Evolutionary conservation across 2,329 filamentous ascomycete genomes (phyloP).

Genomic region (Cladosporium sp.): DNA sequence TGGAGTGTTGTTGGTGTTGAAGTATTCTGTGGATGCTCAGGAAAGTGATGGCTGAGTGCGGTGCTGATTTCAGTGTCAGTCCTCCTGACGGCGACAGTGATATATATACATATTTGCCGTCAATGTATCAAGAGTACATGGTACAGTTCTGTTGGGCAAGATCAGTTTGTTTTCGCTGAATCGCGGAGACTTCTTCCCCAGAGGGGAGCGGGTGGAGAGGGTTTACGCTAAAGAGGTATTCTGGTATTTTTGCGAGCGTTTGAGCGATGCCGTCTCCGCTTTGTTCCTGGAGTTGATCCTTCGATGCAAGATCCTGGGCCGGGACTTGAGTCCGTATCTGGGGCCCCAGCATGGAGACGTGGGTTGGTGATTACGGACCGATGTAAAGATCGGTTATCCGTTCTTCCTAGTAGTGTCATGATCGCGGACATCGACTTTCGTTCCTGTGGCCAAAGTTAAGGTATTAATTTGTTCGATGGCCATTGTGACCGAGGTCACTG

Average conservation of each 20-base stretch:
- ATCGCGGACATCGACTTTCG: no score
- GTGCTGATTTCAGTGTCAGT: not conserved
- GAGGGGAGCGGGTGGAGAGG: conserved; percentile 2
- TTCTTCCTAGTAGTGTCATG: no score
- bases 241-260: not conserved
- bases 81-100: not conserved
- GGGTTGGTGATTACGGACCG: no score
- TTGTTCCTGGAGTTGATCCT: no score
- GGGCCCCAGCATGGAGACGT: no score
- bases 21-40: not conserved
- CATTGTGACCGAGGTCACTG: no score
- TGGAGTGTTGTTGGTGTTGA: not conserved
- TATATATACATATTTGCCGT: conserved; percentile 6
- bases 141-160: no score
- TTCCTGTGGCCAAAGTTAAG: no score
- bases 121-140: not conserved
- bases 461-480: no score
- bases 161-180: not conserved
- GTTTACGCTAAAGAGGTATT: not conserved
- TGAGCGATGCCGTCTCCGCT: not conserved
- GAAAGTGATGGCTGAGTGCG: not conserved
- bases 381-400: no score
- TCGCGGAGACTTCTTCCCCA: conserved; percentile 4
- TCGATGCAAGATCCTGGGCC: no score
- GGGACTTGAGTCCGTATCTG: no score